phyloP scores from a whole-genome alignment of 495 filamentous ascomycete species.

The Aspergillus diversus region DNA sequence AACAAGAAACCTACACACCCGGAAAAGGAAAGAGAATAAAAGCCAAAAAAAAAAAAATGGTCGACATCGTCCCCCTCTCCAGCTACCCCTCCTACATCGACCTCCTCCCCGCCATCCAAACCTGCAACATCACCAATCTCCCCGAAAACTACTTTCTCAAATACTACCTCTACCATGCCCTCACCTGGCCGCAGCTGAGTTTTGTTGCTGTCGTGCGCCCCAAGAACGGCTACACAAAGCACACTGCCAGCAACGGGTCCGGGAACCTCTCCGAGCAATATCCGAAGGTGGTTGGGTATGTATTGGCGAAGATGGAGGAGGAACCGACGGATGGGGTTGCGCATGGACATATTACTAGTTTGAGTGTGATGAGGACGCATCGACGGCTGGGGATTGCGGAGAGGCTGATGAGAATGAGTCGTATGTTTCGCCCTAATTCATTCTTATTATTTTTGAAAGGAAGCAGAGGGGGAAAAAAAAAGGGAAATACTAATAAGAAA shows the following conservation, averaged over 20 bases:
- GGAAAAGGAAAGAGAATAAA: neutral
- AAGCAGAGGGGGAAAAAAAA: neutral
- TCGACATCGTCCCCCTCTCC: conserved; percentile 55
- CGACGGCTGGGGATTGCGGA: conserved; percentile 88
- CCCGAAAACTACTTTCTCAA: conserved; percentile 99
- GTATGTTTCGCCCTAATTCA: conserved; percentile 57
- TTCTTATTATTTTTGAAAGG: conserved; percentile 9
- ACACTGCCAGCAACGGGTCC: conserved; percentile 13
- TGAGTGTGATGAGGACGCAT: conserved; percentile 97
- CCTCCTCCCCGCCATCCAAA: conserved; percentile 90
- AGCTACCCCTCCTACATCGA: conserved; percentile 56
- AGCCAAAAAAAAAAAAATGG: conserved; percentile 41
- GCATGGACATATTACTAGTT: conserved; percentile 94
- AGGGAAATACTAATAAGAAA: conserved; percentile 1
- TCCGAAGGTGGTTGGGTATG: conserved; percentile 98
- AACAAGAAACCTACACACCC: conserved; percentile 4
- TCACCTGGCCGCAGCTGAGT: conserved; percentile 95
- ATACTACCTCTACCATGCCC: conserved; percentile 99
- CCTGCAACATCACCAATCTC: conserved; percentile 97
- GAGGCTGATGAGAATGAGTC: conserved; percentile 93
- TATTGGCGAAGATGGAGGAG: conserved; percentile 99
- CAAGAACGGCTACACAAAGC: conserved; percentile 53
- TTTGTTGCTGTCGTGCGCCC: conserved; percentile 95
- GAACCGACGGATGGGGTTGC: conserved; percentile 88
- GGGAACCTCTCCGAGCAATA: conserved; percentile 68